Base-by-base conservation (phyloP, 2,329 filamentous ascomycete species). In the Hymenoscyphus albidus region DNA sequence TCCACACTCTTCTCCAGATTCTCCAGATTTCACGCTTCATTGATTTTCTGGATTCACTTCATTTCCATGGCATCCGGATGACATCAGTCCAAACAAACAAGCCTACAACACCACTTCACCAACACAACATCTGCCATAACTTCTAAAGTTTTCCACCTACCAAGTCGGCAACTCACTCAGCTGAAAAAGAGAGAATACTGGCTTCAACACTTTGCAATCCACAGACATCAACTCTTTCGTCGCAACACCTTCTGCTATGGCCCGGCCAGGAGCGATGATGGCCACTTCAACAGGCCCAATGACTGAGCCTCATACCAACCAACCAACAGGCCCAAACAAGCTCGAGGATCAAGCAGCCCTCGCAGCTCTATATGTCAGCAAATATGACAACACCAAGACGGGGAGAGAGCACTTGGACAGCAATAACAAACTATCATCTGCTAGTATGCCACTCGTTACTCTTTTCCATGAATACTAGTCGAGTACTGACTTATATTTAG, bases 351-450 rank as follows among this genome's bases (percentile, higher is more conserved):
- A 78, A 70, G 86, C 86, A 69, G 86, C 86, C n/a, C 82, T 81
- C 12, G 85, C 86, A 65, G 86, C 86, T 5, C 76, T 88, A 14
- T 85, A 85, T 73, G 83, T 79, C 59, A 83, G 81, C 14, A 78
- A 80, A 58, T 72, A 75, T 27, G 66, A 67, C 38, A 58, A 51
- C 40, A 38, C 27, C n/a, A 62, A 55, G 44, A 62, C 27, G 6
- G 61, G 61, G n/a, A 22, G 48, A 6, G 54, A 58, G 27, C 39
- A 40, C 27, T 16, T 62, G n/a, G 61, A 62, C 22, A 35, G 40
- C 14, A 16, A 62, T 38, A 31, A 62, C 55, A 62, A 58, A 48
- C 13, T 62, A 38, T 62, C 61, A 14, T 62, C 54, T 48, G 61
- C 61, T 22, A 54, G 61, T 62, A 62, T 18, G 61, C 48, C 16